Percentiles rank a stretch among this genome's conserved stretches.
phyloP scores from a whole-genome alignment of 805 yeast species.

The Wickerhamomyces rabaulensis region DNA sequence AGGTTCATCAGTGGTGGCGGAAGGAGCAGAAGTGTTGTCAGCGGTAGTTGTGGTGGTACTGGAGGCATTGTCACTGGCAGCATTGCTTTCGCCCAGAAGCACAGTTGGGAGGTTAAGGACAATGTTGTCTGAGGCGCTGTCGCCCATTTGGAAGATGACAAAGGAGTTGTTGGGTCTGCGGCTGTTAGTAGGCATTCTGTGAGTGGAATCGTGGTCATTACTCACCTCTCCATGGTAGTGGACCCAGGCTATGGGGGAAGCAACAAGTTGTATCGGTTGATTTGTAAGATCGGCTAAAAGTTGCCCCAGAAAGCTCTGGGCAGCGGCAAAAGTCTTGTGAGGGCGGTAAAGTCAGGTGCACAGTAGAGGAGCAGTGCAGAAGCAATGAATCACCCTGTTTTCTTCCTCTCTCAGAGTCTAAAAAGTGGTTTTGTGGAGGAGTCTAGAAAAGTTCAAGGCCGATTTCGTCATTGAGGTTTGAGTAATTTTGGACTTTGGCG shows the following conservation, averaged over 20 bases:
- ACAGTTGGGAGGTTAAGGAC: constrained; percentile 13
- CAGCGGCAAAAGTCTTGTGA: neutral
- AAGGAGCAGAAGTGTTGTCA: neutral
- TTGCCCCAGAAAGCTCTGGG: neutral
- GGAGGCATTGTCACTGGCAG: neutral
- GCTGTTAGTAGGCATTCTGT: neutral
- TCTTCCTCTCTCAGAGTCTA: neutral
- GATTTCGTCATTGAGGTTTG: neutral
- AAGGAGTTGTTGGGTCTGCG: constrained; percentile 5
- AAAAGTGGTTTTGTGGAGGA: neutral
- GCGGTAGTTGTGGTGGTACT: neutral
- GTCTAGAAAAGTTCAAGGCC: neutral
- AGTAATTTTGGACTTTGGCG: neutral
- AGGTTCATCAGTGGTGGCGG: neutral
- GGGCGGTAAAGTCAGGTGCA: neutral
- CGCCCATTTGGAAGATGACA: constrained; percentile 20
- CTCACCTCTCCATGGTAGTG: neutral
- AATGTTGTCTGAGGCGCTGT: constrained; percentile 10
- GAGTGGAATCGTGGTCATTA: neutral
- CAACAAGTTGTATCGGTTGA: neutral
- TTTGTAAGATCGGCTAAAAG: neutral
- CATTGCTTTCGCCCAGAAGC: neutral
- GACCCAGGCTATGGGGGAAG: neutral
- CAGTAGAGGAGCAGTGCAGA: too few relatives aligned
- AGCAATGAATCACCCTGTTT: neutral